Percentiles rank a stretch among this genome's conserved stretches.
These are phyloP conservation scores for Cicer cuneatum DNA, from an alignment of 306 rosid genomes.

Conservation along the genomic window DNA sequence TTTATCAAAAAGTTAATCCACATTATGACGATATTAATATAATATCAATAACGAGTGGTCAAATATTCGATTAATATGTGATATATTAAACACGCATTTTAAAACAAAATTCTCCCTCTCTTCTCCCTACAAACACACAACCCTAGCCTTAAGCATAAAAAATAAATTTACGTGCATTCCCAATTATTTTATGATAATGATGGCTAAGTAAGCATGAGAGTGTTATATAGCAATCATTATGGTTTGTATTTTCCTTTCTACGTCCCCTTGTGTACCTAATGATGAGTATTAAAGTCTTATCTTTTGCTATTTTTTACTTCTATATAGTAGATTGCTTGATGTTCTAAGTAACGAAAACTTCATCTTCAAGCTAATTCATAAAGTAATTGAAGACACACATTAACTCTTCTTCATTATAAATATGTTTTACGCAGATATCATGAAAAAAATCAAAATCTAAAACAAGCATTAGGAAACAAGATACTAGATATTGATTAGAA, in stretches of 20 bases:
- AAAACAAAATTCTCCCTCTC: too few species aligned
- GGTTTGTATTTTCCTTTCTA: constrained; percentile 52
- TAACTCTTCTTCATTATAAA: constrained; percentile 15
- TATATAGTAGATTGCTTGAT: constrained; percentile 14
- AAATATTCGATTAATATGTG: too few species aligned
- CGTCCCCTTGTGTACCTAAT: constrained; percentile 43
- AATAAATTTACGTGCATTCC: not conserved
- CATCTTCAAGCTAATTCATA: constrained; percentile 40
- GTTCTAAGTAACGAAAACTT: constrained; percentile 42
- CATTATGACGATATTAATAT: too few species aligned
- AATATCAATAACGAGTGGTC: too few species aligned
- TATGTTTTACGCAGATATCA: not conserved
- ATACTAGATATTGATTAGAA: not conserved
- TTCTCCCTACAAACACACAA: too few species aligned
- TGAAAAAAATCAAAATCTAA: not conserved
- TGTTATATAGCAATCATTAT: constrained; percentile 46
- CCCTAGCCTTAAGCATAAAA: too few species aligned
- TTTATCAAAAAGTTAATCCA: too few species aligned
- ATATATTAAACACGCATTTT: too few species aligned
- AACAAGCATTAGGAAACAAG: not conserved
- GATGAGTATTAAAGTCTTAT: constrained; percentile 1
- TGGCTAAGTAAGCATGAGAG: constrained; percentile 9
- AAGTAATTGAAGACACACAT: not conserved
- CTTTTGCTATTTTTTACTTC: not conserved
- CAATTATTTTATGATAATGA: not conserved